A percentile compares a stretch with the other conserved stretches of the same genome.
phyloP scores from a whole-genome alignment of 1,139 yeast species.

The Suhomyces maxii region DNA sequence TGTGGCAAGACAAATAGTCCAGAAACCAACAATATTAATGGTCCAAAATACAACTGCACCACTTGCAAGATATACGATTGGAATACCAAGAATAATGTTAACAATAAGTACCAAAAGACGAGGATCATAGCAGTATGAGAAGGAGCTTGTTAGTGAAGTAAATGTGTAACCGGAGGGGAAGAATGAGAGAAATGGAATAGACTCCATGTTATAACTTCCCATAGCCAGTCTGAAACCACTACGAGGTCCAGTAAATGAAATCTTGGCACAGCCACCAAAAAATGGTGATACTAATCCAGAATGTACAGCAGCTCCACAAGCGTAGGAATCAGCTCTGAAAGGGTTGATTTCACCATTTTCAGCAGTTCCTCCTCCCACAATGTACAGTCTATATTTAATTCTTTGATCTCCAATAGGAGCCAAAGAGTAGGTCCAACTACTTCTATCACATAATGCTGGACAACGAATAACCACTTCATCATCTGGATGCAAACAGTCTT shows the following conservation, averaged over 20 bases:
- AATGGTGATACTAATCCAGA: constrained; percentile 74
- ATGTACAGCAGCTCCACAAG: constrained; percentile 90
- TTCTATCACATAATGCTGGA: constrained; percentile 84
- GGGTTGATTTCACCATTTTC: constrained; percentile 39
- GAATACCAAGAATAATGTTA: constrained; percentile 60
- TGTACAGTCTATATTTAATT: constrained; percentile 69
- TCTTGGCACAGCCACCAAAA: constrained; percentile 78
- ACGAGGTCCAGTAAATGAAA: constrained; percentile 61
- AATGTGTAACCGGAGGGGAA: constrained; percentile 77
- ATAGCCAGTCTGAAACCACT: constrained; percentile 42
- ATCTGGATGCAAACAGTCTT: constrained; percentile 47
- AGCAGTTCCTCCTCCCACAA: constrained; percentile 61
- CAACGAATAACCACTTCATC: constrained; percentile 67
- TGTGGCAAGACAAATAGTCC: constrained; percentile 78
- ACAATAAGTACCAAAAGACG: constrained; percentile 55
- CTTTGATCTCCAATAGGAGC: constrained; percentile 70
- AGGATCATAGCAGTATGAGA: constrained; percentile 62
- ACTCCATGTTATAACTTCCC: constrained; percentile 53
- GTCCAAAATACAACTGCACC: constrained; percentile 66
- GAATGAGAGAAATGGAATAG: constrained; percentile 65
- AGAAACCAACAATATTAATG: constrained; percentile 67
- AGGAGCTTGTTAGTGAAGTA: constrained; percentile 27
- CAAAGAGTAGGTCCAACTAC: constrained; percentile 76
- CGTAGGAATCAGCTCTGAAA: constrained; percentile 84
- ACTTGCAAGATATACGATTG: constrained; percentile 56